These are phyloP conservation scores for Euphorbia schlechtendalii DNA, from an alignment of 441 rosid genomes.

Conservation along the genomic window DNA sequence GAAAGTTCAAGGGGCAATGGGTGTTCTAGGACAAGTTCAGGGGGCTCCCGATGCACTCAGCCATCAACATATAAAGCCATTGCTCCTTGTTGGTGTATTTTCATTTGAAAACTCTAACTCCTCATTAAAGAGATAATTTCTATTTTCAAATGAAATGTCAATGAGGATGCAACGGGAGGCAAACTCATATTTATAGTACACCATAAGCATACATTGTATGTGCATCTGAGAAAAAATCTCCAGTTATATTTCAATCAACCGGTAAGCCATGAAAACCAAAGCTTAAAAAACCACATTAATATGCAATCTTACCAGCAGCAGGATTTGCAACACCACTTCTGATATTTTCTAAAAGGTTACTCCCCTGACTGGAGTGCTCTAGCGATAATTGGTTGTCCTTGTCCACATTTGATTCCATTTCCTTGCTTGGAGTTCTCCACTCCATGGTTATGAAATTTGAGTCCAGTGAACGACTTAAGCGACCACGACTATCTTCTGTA, in stretches of 20 bases:
- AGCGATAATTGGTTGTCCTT: slow-evolving; percentile 24
- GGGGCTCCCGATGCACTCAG: no score
- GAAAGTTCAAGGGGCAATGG: no score
- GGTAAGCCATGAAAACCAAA: slow-evolving; percentile 5
- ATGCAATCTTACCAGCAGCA: slow-evolving; percentile 54
- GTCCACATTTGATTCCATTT: slow-evolving; percentile 21
- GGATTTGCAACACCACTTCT: slow-evolving; percentile 26
- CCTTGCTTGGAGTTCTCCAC: slow-evolving; percentile 32
- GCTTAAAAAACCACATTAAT: neutral
- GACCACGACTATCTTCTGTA: slow-evolving; percentile 24
- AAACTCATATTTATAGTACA: neutral
- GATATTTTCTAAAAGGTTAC: slow-evolving; percentile 27
- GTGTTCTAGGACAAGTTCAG: no score
- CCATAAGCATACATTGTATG: neutral
- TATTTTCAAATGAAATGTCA: neutral
- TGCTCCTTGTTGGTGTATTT: neutral
- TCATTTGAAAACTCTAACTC: neutral
- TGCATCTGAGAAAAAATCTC: neutral
- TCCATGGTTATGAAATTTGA: slow-evolving; percentile 30
- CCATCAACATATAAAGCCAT: no score
- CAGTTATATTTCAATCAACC: slow-evolving; percentile 5
- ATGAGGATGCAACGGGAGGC: neutral
- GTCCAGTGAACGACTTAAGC: slow-evolving; percentile 65
- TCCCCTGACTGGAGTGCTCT: slow-evolving; percentile 24
- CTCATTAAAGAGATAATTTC: neutral